Evolutionary conservation across 768 basidiomycete genomes (phyloP), one percentile per base, ranked within the genome.

Genomic region (Lactifluus pinguis): DNA sequence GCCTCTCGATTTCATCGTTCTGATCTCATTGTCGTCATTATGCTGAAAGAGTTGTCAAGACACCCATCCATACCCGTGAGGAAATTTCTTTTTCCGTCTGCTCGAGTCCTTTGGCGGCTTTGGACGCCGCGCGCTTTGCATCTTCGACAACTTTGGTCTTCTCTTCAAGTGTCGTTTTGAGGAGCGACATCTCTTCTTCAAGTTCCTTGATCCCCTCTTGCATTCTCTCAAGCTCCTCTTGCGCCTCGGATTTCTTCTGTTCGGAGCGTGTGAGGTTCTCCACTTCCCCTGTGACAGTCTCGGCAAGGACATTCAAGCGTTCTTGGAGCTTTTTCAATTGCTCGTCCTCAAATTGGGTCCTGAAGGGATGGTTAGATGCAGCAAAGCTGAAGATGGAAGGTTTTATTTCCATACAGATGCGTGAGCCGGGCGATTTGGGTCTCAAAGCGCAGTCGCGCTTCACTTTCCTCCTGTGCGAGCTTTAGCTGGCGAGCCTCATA

Each of bases 401-500:
- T 10, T 25, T 25, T 25, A 25, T 25, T 38, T 50, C 74, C 84
- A 57, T 70, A 93, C 94, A 92, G 89, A 73, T 95, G 90, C 2
- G 80, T 84, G 59, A 98, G 75, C 9, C 95, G 80, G 0, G 88
- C 86, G 61, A 95, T 88, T 70, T 95, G 92, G 5, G 85, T 89
- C 65, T 93, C 86, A 66, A 84, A 95, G 50, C 87, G 80, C 65
- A 94, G 74, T 59, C 90, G 76, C 8, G 89, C 89, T 66, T 89
- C 90, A 68, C 83, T 89, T 71, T 93, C 92, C 67, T 90, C 89
- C 72, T 93, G 87, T 0, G 90, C 92, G 25, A 90, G 82, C 71
- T 87, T 89, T 34, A 98, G 76, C 68, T 95, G 92, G 21, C 88
- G 83, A 69, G 92, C 89, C 72, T 98, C 95, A 70, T 95, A 99